A percentile compares a stretch with the other conserved stretches of the same genome.
phyloP scores from a whole-genome alignment of 2,329 filamentous ascomycete species.

The Cladosporium phlei region DNA sequence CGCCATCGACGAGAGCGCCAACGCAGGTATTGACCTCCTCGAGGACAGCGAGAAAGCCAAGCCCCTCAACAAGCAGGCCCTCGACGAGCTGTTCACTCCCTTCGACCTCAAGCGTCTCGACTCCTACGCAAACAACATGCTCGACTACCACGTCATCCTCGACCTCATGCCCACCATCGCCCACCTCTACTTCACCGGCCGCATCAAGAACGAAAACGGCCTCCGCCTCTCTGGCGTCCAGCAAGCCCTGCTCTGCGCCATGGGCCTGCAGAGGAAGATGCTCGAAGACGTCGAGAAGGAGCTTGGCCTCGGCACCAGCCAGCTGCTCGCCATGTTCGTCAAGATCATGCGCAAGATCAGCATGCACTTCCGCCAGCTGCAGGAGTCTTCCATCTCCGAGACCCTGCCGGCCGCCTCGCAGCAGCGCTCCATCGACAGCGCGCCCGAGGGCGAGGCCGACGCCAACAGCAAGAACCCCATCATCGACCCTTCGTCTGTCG shows the following conservation, averaged over 20 bases:
- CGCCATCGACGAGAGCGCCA: constrained; percentile 82
- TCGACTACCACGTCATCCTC: constrained; percentile 95
- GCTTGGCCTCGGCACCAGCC: constrained; percentile 65
- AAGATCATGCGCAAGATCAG: constrained; percentile 90
- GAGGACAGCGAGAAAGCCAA: constrained; percentile 49
- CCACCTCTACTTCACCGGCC: constrained; percentile 76
- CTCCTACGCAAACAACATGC: constrained; percentile 91
- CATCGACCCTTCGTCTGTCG: constrained; percentile 37
- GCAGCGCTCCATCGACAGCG: constrained; percentile 30
- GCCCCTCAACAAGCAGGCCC: constrained; percentile 65
- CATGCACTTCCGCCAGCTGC: constrained; percentile 67
- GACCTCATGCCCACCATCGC: constrained; percentile 85
- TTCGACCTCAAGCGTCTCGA: constrained; percentile 94
- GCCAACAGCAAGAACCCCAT: constrained; percentile 35
- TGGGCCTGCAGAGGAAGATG: constrained; percentile 86
- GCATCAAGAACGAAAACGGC: constrained; percentile 45
- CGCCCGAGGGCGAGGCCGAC: constrained; percentile 41
- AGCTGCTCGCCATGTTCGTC: constrained; percentile 93
- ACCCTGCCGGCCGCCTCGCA: constrained; percentile 38
- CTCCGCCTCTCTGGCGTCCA: constrained; percentile 78
- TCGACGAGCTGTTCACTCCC: constrained; percentile 75
- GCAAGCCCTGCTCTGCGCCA: constrained; percentile 78
- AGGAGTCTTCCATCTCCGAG: constrained; percentile 61
- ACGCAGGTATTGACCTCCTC: constrained; percentile 59
- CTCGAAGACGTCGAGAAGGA: constrained; percentile 77